Evolutionary conservation across 768 basidiomycete genomes (phyloP).

Genomic region (Lactifluus hygrophoroides): DNA sequence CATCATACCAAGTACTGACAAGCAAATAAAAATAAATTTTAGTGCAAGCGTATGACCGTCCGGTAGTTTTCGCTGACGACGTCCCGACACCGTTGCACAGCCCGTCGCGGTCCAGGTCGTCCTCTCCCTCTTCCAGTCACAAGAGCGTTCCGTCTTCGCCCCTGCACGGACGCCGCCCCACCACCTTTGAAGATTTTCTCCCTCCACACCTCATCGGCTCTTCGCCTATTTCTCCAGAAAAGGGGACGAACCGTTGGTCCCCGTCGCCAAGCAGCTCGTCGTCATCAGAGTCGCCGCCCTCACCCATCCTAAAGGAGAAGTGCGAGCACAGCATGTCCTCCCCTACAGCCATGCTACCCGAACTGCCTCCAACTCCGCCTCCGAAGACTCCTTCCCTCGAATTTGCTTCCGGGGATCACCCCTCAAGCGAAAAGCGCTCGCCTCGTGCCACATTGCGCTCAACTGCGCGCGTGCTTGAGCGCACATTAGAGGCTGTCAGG

Average conservation of each 20-base stretch:
- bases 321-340: neutral
- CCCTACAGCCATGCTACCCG: neutral
- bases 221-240: neutral
- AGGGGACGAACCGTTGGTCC: neutral
- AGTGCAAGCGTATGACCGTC: conserved; percentile 16
- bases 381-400: neutral
- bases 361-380: neutral
- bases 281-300: neutral
- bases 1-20: no score
- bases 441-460: neutral
- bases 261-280: no score
- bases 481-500: neutral
- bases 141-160: neutral
- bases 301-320: neutral
- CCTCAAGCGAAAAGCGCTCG: neutral
- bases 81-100: neutral
- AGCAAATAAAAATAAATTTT: no score
- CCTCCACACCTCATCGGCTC: conserved; percentile 8
- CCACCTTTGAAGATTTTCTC: conserved; percentile 13
- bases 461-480: neutral
- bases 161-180: neutral
- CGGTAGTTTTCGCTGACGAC: conserved; percentile 11
- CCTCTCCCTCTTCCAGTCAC: neutral
- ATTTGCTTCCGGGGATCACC: neutral
- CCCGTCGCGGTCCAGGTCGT: neutral